These are phyloP conservation scores for Aegilops bicornis DNA, from an alignment of 176 grass and related monocot genomes.

Conservation along the genomic window DNA sequence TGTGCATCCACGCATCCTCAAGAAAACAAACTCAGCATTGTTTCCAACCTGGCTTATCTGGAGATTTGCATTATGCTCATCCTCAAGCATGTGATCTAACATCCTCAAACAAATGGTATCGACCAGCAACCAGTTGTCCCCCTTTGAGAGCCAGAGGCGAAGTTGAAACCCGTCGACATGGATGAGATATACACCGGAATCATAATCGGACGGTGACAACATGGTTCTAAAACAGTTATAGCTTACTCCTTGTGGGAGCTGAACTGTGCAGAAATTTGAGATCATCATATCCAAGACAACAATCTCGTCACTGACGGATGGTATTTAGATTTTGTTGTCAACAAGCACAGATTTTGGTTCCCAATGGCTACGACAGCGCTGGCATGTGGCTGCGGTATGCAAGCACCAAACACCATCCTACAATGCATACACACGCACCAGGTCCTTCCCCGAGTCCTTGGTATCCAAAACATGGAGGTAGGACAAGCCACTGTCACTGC, in stretches of 20 bases:
- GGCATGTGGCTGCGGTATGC: background rate
- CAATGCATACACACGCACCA: background rate
- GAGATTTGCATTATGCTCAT: background rate
- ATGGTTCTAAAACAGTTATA: background rate
- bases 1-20: background rate
- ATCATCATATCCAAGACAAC: no score
- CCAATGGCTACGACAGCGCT: background rate
- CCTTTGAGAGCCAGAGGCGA: background rate
- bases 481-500: background rate
- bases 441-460: background rate
- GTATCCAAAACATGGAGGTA: background rate
- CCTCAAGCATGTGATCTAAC: background rate
- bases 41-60: background rate
- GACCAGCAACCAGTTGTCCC: background rate
- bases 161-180: background rate
- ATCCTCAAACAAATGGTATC: background rate
- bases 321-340: background rate
- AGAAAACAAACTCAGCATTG: background rate
- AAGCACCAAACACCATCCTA: background rate
- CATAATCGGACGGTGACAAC: background rate
- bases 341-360: background rate
- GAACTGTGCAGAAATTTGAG: no score
- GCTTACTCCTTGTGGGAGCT: background rate
- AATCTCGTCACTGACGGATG: no score
- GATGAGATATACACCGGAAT: background rate